These are phyloP conservation scores for Trichoderma gracile DNA, from an alignment of 2,329 filamentous ascomycete genomes.

Conservation along the genomic window DNA sequence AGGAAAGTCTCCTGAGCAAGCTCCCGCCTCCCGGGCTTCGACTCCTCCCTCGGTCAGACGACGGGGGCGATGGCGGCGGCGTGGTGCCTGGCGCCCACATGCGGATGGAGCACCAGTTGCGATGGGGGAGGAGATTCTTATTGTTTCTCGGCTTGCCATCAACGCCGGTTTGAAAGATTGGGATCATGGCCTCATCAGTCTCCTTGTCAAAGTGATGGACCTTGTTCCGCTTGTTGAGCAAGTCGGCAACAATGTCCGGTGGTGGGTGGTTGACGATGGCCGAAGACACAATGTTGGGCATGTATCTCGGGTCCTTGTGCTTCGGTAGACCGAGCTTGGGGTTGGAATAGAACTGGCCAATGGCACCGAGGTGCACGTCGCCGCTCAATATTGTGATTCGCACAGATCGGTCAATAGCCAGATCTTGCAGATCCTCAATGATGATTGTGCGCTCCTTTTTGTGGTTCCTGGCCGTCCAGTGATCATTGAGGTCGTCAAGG, in stretches of 20 bases:
- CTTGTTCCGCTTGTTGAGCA: constrained; percentile 92
- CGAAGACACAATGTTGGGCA: constrained; percentile 92
- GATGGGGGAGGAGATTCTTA: constrained; percentile 79
- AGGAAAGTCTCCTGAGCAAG: constrained; percentile 50
- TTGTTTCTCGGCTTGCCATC: constrained; percentile 91
- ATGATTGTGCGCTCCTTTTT: constrained; percentile 86
- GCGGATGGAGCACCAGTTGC: constrained; percentile 94
- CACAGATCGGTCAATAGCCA: constrained; percentile 89
- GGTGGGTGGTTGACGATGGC: constrained; percentile 93
- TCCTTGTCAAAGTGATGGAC: constrained; percentile 69
- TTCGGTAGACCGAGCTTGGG: constrained; percentile 77
- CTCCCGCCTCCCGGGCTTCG: constrained; percentile 44
- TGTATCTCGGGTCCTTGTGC: constrained; percentile 91
- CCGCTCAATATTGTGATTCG: constrained; percentile 90
- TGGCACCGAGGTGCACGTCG: constrained; percentile 87
- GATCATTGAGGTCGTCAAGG: constrained; percentile 88
- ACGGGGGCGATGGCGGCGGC: constrained; percentile 67
- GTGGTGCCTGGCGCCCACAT: constrained; percentile 78
- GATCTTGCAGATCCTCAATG: constrained; percentile 86
- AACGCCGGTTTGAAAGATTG: constrained; percentile 85
- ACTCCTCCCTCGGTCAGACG: constrained; percentile 48
- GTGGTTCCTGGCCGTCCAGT: constrained; percentile 96
- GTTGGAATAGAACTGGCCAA: constrained; percentile 94
- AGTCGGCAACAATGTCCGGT: constrained; percentile 82
- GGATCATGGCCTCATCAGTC: constrained; percentile 95